Base-by-base conservation (phyloP, 176 grass and related monocot species). In the Puccinellia tenuiflora region DNA sequence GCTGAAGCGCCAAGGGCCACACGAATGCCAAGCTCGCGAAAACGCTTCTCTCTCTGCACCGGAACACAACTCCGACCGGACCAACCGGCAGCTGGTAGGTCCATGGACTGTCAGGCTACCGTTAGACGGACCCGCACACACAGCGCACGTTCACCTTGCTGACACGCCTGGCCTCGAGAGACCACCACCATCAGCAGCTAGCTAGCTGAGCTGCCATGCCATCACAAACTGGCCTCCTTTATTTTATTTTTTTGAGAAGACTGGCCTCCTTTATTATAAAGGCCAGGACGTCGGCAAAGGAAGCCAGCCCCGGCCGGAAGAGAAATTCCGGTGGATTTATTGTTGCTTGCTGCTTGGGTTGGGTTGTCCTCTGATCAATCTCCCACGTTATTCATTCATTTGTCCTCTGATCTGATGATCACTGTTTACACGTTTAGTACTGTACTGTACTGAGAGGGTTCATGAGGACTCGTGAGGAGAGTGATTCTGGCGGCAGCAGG, bases 251-350 rank as follows among this genome's bases (percentile, higher is more conserved):
- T n/a, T n/a, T n/a, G n/a, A n/a, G n/a, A n/a, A n/a, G n/a, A n/a
- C 42, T 57, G 35, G 21, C 62, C 34, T 55, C 33, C 18, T 37
- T 38, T 33, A 25, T 55, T 17, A 6, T n/a, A n/a, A n/a, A n/a
- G n/a, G n/a, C n/a, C n/a, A 55, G 12, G 61, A 38, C 7, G 48
- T 68, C 70, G 61, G 46, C 63, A 68, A 70, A 12, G 31, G 3
- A 31, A 17, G n/a, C 25, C 56, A 5, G 7, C 6, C 10, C 21
- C 29, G 3, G 60, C 42, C n/a, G n/a, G n/a, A n/a, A n/a, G 46
- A 82, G 62, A 50, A 29, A 16, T 82, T 68, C 45, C 79, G 60
- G 71, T 46, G 72, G 46, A 17, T 30, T 81, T n/a, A n/a, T n/a
- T n/a, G n/a, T n/a, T n/a, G n/a, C n/a, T n/a, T n/a, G n/a, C n/a